These are phyloP conservation scores for Ophiocordyceps sinensis DNA, from an alignment of 2,329 filamentous ascomycete species.

Conservation along the genomic window DNA sequence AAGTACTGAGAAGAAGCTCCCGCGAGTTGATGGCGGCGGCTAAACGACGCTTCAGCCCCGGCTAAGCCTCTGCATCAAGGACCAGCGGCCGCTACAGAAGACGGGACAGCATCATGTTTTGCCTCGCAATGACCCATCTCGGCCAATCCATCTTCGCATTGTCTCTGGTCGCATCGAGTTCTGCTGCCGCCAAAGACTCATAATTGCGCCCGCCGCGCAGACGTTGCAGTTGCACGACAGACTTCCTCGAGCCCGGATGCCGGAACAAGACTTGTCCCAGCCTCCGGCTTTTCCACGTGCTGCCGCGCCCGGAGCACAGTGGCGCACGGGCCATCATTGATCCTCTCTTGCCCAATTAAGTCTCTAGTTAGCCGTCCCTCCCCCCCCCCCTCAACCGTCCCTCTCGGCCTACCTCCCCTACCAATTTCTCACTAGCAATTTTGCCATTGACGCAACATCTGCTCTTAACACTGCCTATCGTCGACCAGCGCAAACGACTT, in stretches of 20 bases:
- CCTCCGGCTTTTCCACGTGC: background rate
- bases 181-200: too few relatives aligned
- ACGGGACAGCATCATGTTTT: too few relatives aligned
- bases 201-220: too few relatives aligned
- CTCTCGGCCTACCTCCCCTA: constrained; percentile 9
- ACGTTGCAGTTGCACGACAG: background rate
- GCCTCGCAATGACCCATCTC: too few relatives aligned
- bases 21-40: constrained; percentile 6
- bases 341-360: constrained; percentile 1
- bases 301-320: background rate
- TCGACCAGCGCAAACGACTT: constrained; percentile 1
- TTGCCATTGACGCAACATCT: constrained; percentile 18
- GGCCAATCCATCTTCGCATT: too few relatives aligned
- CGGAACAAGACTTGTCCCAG: constrained; percentile 6
- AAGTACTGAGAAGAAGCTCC: too few relatives aligned
- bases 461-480: constrained; percentile 21
- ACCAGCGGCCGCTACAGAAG: too few relatives aligned
- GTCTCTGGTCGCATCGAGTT: too few relatives aligned
- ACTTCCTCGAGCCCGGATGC: background rate
- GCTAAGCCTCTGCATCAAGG: constrained; percentile 12
- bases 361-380: background rate
- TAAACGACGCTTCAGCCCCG: constrained; percentile 15
- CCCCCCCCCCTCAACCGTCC: constrained; percentile 8
- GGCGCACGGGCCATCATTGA: constrained; percentile 14
- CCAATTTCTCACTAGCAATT: constrained; percentile 27